A percentile compares a stretch with the other conserved stretches of the same genome.
Conservation (phyloP, 495 filamentous ascomycete genomes). For the Penicillium daleae region DNA sequence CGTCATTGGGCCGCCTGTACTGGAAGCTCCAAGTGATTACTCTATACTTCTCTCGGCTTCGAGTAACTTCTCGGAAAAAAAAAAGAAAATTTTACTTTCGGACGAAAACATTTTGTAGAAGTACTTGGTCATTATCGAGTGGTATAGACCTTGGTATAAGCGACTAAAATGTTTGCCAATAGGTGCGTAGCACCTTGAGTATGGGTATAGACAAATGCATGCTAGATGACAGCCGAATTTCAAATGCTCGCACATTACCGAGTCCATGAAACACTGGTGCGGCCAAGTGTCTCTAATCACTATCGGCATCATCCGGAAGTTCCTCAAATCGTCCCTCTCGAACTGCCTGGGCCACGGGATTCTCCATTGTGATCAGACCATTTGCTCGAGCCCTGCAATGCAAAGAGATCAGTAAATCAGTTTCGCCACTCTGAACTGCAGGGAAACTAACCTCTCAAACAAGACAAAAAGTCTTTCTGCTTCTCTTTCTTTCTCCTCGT, state of each 20-base stretch:
- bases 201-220: conserved; percentile 3
- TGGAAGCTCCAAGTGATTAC: background rate
- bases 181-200: background rate
- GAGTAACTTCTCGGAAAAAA: background rate
- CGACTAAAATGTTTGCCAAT: background rate
- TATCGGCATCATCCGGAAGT: conserved; percentile 47
- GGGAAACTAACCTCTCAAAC: conserved; percentile 75
- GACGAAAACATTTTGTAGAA: too few species aligned
- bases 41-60: background rate
- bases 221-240: background rate
- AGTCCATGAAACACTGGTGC: background rate
- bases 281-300: conserved; percentile 31
- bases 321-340: conserved; percentile 83
- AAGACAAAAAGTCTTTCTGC: conserved; percentile 92
- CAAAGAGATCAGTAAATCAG: background rate
- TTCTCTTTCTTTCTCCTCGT: conserved; percentile 90
- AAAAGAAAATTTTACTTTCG: too few species aligned
- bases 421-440: background rate
- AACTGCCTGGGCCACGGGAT: conserved; percentile 78
- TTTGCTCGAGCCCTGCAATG: conserved; percentile 72
- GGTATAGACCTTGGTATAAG: background rate
- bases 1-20: conserved; percentile 26
- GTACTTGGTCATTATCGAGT: background rate
- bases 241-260: background rate
- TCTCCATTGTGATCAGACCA: conserved; percentile 81